A percentile compares a stretch with the other conserved stretches of the same genome.
Conservation (phyloP, 495 filamentous ascomycete species). For the Xylaria curta region DNA sequence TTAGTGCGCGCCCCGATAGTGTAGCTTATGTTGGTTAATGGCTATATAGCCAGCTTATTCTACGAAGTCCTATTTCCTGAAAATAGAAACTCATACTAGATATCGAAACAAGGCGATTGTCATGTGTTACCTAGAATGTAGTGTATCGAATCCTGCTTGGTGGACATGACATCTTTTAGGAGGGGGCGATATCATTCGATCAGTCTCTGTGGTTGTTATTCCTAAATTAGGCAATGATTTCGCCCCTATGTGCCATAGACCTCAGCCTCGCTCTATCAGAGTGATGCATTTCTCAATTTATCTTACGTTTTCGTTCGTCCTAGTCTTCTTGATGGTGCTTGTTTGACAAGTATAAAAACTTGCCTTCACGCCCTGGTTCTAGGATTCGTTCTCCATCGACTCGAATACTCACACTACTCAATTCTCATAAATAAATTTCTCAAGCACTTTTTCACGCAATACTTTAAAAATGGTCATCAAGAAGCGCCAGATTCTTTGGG, state of each 20-base stretch:
- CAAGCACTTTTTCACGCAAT: neutral
- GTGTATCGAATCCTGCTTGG: neutral
- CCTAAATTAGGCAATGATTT: neutral
- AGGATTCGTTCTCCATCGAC: neutral
- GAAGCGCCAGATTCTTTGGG: slow-evolving; percentile 56
- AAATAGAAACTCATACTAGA: slow-evolving; percentile 3
- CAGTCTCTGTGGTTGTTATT: neutral
- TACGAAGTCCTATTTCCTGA: neutral
- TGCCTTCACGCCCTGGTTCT: neutral
- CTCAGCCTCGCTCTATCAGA: neutral
- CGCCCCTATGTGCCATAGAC: neutral
- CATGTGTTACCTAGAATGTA: neutral
- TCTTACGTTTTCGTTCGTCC: too few relatives aligned
- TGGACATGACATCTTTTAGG: neutral
- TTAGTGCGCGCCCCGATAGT: neutral
- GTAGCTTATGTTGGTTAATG: neutral
- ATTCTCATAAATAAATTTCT: neutral
- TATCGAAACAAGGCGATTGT: neutral
- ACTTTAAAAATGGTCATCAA: slow-evolving; percentile 35
- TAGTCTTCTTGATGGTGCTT: neutral
- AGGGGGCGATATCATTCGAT: neutral
- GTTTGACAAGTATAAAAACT: neutral
- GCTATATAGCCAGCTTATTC: neutral
- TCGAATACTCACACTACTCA: neutral
- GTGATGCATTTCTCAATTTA: neutral